phyloP scores from a whole-genome alignment of 2,329 filamentous ascomycete genomes.

The Monosporascus ibericus region DNA sequence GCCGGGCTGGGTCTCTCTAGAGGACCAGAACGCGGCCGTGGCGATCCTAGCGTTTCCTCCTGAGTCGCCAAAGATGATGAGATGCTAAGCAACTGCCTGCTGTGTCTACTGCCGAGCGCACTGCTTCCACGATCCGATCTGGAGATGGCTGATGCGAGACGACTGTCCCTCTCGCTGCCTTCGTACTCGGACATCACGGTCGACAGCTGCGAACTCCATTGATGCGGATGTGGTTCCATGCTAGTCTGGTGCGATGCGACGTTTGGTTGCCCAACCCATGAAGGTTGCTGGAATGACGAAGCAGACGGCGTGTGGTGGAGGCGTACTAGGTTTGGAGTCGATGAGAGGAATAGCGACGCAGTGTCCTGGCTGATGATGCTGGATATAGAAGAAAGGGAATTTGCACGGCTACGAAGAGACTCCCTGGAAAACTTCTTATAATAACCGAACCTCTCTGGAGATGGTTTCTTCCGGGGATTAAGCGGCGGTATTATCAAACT shows the following conservation, averaged over 20 bases:
- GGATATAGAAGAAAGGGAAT: constrained; percentile 50
- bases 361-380: constrained; percentile 47
- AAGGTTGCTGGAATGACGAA: constrained; percentile 21
- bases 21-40: constrained; percentile 33
- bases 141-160: constrained; percentile 39
- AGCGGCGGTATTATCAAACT: constrained; percentile 54
- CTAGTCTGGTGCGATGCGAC: constrained; percentile 14
- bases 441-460: constrained; percentile 43
- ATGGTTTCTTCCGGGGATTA: constrained; percentile 38
- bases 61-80: constrained; percentile 45
- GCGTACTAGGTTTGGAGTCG: constrained; percentile 34
- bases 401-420: constrained; percentile 41
- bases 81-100: constrained; percentile 51
- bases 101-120: constrained; percentile 43
- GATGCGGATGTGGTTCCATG: constrained; percentile 46
- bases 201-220: constrained; percentile 60
- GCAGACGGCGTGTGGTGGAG: constrained; percentile 25
- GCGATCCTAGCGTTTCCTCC: constrained; percentile 30
- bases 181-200: constrained; percentile 60
- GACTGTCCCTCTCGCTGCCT: constrained; percentile 43
- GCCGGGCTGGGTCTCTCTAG: constrained; percentile 44
- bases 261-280: constrained; percentile 21
- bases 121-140: constrained; percentile 41
- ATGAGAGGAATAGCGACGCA: constrained; percentile 30
- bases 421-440: constrained; percentile 47